A percentile compares a stretch with the other conserved stretches of the same genome.
Evolutionary conservation across 768 basidiomycete genomes (phyloP).

Genomic region (Xerocomellus dryophilus): DNA sequence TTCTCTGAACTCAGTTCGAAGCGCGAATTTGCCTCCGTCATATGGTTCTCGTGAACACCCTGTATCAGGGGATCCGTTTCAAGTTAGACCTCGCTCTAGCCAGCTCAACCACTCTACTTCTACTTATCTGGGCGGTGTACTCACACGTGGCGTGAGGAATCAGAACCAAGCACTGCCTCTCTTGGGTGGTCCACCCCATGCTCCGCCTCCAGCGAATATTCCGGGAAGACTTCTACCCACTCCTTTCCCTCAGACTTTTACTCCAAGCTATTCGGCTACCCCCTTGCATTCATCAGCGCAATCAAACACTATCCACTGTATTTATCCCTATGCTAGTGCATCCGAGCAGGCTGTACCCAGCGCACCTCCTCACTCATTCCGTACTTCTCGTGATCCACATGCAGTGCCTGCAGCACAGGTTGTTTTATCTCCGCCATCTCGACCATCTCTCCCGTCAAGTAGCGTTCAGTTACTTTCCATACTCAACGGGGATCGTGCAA

Average conservation of each 20-base stretch:
- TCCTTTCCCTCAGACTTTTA: slow-evolving; percentile 15
- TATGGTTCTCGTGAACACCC: slow-evolving; percentile 8
- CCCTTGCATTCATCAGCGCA: slow-evolving; percentile 12
- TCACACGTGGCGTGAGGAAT: slow-evolving; percentile 8
- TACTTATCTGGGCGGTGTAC: slow-evolving; percentile 10
- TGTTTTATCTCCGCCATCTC: slow-evolving; percentile 13
- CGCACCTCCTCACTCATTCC: slow-evolving; percentile 6
- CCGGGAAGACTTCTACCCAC: slow-evolving; percentile 6
- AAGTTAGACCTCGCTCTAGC: slow-evolving; percentile 48
- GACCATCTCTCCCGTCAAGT: slow-evolving; percentile 20
- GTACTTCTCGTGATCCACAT: slow-evolving; percentile 15
- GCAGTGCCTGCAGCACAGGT: slow-evolving; percentile 10
- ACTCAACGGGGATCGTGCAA: slow-evolving; percentile 30
- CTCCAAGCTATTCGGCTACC: slow-evolving; percentile 21
- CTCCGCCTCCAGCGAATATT: slow-evolving; percentile 1
- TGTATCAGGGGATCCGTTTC: slow-evolving; percentile 34
- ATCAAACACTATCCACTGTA: slow-evolving; percentile 5
- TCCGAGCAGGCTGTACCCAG: slow-evolving; percentile 8
- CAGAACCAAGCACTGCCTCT: slow-evolving; percentile 17
- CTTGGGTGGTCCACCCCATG: slow-evolving; percentile 4
- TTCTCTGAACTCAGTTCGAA: slow-evolving; percentile 8
- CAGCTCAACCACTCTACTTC: slow-evolving; percentile 38
- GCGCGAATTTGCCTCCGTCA: neutral
- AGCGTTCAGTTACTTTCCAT: slow-evolving; percentile 35
- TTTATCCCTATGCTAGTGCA: slow-evolving; percentile 15